Evolutionary conservation across 176 grass and related monocot genomes (phyloP), one percentile per base, ranked within the genome.

Genomic region (Aegilops umbellulata): DNA sequence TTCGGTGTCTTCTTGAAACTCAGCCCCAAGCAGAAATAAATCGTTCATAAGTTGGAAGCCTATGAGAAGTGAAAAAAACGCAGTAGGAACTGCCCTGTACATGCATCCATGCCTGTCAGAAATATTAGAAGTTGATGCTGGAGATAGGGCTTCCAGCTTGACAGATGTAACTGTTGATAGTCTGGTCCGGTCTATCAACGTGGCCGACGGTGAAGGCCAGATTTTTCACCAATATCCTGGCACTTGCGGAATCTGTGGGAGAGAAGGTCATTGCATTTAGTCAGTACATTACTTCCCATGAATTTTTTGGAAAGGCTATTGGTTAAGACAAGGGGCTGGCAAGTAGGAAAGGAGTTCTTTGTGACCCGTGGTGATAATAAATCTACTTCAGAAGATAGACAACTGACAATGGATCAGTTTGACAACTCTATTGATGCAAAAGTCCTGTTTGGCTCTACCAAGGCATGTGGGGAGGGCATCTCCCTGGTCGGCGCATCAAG

Each of bases 381-480:
- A 57, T 57, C 94, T 20, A 88, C 74, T 63, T 9, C 77, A 94
- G 92, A 99, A 13, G 86, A 94, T 55, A 90, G 97, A 86, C 92
- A 99, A 83, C n/a, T 82, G 61, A 68, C 88, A 6, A 91, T 94
- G 83, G 89, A 96, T 8, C 90, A 89, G 51, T 99, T 99, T 73
- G 94, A 99, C 71, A 94, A 83, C 63, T 96, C 94, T 23, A n/a
- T 82, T 16, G 92, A 94, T 77, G 94, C 94, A 23, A 94, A 93
- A 76, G 97, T 99, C 62, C 47, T 99, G 63, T 94, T 99, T 35
- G 97, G 97, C 57, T 96, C 94, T n/a, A 99, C 96, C 82, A 96
- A 81, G 88, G 97, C 97, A 31, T 99, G 94, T 75, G 97, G 97
- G 1, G 94, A 96, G 85, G 97, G 92, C 29, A 99, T 96, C 65